Percentiles rank a stretch among this genome's conserved stretches.
Conservation (phyloP, 2,329 filamentous ascomycete genomes). For the Phaeophleospora eucalypticola region DNA sequence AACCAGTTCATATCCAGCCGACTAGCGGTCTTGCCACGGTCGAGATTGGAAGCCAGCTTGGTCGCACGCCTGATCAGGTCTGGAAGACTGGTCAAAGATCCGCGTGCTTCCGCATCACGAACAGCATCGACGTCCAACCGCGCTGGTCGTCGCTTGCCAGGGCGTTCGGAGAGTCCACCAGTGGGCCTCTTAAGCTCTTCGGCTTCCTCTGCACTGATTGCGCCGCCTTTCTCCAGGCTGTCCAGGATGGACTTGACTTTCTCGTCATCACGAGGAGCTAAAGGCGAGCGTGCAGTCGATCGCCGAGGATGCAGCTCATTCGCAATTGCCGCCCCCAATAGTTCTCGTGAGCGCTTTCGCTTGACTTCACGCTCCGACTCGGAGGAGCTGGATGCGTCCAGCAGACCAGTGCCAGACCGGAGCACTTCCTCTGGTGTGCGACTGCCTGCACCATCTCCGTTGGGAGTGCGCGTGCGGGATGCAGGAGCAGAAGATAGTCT, state of each 20-base stretch:
- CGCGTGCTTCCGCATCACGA: slow-evolving; percentile 73
- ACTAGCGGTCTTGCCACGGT: slow-evolving; percentile 69
- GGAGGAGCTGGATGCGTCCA: slow-evolving; percentile 30
- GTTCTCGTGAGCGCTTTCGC: slow-evolving; percentile 21
- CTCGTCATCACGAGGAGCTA: slow-evolving; percentile 23
- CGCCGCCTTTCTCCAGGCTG: slow-evolving; percentile 33
- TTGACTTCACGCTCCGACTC: slow-evolving; percentile 30
- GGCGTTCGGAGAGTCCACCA: slow-evolving; percentile 38
- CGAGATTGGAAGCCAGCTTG: slow-evolving; percentile 78
- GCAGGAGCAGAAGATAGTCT: not conserved
- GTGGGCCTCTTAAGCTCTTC: slow-evolving; percentile 30
- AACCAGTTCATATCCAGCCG: slow-evolving; percentile 51
- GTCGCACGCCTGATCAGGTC: slow-evolving; percentile 89
- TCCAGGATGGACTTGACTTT: slow-evolving; percentile 26
- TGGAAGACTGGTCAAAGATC: slow-evolving; percentile 85
- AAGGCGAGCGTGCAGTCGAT: slow-evolving; percentile 22
- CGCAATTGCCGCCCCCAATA: slow-evolving; percentile 14
- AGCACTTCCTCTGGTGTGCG: slow-evolving; percentile 26
- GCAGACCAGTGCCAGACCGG: slow-evolving; percentile 33
- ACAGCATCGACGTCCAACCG: slow-evolving; percentile 79
- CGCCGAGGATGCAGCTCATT: slow-evolving; percentile 14
- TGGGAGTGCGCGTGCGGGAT: not conserved
- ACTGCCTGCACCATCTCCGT: slow-evolving; percentile 5
- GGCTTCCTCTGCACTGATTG: slow-evolving; percentile 28
- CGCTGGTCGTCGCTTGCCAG: slow-evolving; percentile 55